Evolutionary conservation across 352 stramenopile genomes (phyloP).

Genomic region (Globisporangium sylvaticum): DNA sequence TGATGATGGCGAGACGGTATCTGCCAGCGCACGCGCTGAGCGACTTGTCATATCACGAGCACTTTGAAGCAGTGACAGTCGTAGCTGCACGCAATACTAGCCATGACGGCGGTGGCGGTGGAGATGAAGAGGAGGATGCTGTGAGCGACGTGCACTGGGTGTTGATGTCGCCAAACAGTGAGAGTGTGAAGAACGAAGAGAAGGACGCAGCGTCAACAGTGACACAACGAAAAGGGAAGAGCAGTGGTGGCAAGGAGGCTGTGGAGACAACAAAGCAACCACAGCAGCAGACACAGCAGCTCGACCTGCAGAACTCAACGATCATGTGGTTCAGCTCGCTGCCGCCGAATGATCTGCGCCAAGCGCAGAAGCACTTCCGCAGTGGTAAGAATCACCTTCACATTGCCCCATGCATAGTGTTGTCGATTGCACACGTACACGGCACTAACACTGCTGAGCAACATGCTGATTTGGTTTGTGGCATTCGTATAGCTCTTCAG

Average conservation of each 20-base stretch:
- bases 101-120: no score
- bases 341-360: conserved; percentile 53
- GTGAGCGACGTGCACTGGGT: conserved; percentile 5
- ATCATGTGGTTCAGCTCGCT: conserved; percentile 80
- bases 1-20: conserved; percentile 50
- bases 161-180: neutral
- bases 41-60: conserved; percentile 61
- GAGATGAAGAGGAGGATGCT: neutral
- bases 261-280: neutral
- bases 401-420: neutral
- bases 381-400: conserved; percentile 28
- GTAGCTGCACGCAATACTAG: conserved; percentile 9
- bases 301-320: conserved; percentile 17
- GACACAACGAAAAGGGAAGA: conserved; percentile 10
- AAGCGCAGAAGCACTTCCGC: conserved; percentile 57
- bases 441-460: neutral
- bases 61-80: conserved; percentile 41
- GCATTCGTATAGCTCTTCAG: conserved; percentile 24
- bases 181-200: neutral
- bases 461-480: neutral
- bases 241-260: conserved; percentile 13
- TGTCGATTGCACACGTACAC: neutral
- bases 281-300: neutral
- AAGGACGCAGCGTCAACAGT: neutral
- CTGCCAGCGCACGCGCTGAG: conserved; percentile 45